Evolutionary conservation across 2,329 filamentous ascomycete genomes (phyloP).

Genomic region (Aspergillus puulaauensis): DNA sequence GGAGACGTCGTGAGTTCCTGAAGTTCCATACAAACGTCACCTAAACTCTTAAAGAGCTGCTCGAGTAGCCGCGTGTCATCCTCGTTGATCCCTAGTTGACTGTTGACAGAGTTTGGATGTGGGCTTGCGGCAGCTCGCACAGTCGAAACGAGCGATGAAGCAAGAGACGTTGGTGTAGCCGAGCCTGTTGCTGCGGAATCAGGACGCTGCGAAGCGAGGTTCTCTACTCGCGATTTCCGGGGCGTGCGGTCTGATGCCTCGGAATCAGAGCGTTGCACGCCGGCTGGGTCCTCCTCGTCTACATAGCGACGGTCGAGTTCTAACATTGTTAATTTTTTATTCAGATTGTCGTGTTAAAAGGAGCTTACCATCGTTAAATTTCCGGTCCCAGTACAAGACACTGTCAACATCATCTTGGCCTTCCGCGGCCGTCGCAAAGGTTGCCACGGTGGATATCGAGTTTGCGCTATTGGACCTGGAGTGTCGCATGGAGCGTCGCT

Average conservation of each 20-base stretch:
- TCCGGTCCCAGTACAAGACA: constrained; percentile 40
- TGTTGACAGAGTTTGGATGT: constrained; percentile 20
- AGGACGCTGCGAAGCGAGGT: constrained; percentile 30
- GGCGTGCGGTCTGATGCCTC: constrained; percentile 7
- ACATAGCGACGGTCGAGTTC: constrained; percentile 24
- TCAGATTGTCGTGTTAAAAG: not conserved
- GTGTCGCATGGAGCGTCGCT: constrained; percentile 29
- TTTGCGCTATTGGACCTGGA: constrained; percentile 57
- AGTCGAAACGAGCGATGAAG: constrained; percentile 39
- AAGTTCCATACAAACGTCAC: constrained; percentile 51
- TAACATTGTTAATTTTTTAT: not conserved
- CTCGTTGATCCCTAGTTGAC: constrained; percentile 42
- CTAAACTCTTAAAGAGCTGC: constrained; percentile 51
- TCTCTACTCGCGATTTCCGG: constrained; percentile 4
- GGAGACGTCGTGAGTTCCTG: constrained; percentile 49
- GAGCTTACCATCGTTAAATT: constrained; percentile 34
- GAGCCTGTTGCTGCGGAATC: constrained; percentile 27
- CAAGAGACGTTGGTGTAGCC: constrained; percentile 33
- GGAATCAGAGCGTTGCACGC: constrained; percentile 15
- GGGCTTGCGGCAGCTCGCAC: constrained; percentile 35
- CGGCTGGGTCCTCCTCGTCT: constrained; percentile 15
- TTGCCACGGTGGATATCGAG: constrained; percentile 60
- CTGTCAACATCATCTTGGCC: constrained; percentile 42
- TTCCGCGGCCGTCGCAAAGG: constrained; percentile 64
- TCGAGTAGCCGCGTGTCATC: constrained; percentile 59